phyloP scores from a whole-genome alignment of 805 yeast genomes.

The Candida nemodendra region DNA sequence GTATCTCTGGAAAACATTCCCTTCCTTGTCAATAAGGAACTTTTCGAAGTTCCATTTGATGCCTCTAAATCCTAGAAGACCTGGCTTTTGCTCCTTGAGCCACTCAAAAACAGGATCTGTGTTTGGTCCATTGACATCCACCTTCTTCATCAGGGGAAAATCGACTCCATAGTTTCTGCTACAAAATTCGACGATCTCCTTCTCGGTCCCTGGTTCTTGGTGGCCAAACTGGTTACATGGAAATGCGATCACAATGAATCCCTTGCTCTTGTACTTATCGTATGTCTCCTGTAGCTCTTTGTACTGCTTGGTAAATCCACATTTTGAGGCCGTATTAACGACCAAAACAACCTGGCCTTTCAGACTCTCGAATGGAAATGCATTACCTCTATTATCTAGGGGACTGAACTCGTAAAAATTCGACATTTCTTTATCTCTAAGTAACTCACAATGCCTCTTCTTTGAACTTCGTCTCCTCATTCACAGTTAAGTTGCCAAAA shows the following conservation, averaged over 20 bases:
- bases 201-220: slow-evolving; percentile 70
- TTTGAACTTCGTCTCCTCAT: too few species aligned
- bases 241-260: slow-evolving; percentile 72
- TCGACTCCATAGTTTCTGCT: slow-evolving; percentile 81
- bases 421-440: slow-evolving; percentile 46
- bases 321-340: slow-evolving; percentile 87
- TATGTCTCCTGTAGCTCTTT: slow-evolving; percentile 67
- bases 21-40: slow-evolving; percentile 53
- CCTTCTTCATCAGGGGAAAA: slow-evolving; percentile 83
- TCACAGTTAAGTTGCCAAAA: too few species aligned
- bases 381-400: slow-evolving; percentile 56
- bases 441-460: too few species aligned
- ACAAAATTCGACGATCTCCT: slow-evolving; percentile 74
- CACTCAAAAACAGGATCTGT: slow-evolving; percentile 79
- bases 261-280: slow-evolving; percentile 60
- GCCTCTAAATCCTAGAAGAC: slow-evolving; percentile 67
- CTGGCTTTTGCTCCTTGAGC: slow-evolving; percentile 62
- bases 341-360: slow-evolving; percentile 80
- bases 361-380: slow-evolving; percentile 56
- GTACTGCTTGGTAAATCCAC: slow-evolving; percentile 77
- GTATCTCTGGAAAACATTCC: slow-evolving; percentile 51
- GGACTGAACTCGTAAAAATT: slow-evolving; percentile 68
- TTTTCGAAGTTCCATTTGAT: slow-evolving; percentile 63
- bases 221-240: slow-evolving; percentile 89
- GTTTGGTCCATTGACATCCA: slow-evolving; percentile 83